These are phyloP conservation scores for Ophiorrhiza pumila DNA, from an alignment of 257 asterid genomes.

Conservation along the genomic window DNA sequence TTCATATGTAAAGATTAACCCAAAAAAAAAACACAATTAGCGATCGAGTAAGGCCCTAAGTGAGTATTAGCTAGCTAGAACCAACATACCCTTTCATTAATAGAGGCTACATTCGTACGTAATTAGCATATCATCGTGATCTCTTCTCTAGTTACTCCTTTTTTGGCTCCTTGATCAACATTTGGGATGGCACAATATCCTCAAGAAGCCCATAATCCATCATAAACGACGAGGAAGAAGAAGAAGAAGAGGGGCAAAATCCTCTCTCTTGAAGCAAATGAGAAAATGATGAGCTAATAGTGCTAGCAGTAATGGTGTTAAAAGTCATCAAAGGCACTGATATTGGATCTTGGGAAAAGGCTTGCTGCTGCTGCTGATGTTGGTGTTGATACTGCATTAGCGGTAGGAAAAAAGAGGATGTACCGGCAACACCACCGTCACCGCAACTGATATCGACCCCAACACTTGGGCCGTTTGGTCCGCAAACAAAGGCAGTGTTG, in stretches of 20 bases:
- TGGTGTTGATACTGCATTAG: conserved; percentile 29
- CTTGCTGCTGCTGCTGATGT: conserved; percentile 23
- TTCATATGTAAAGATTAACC: conserved; percentile 37
- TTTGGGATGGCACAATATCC: conserved; percentile 57
- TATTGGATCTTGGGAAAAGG: conserved; percentile 36
- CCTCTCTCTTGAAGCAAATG: conserved; percentile 34
- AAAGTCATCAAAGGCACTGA: conserved; percentile 24
- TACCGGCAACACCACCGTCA: conserved; percentile 7
- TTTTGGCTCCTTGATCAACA: conserved; percentile 26
- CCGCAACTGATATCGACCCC: background rate
- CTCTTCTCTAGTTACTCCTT: conserved; percentile 12
- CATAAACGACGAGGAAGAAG: conserved; percentile 34
- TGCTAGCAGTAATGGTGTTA: background rate
- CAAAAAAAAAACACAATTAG: conserved; percentile 13
- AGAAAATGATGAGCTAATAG: conserved; percentile 14
- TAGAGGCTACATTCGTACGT: too few species aligned
- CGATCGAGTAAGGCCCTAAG: too few species aligned
- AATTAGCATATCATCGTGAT: background rate
- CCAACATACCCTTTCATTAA: conserved; percentile 1
- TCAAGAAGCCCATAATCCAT: conserved; percentile 82
- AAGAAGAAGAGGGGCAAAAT: conserved; percentile 34
- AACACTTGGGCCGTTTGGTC: conserved; percentile 13
- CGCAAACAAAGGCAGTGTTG: conserved; percentile 15
- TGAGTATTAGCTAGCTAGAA: background rate
- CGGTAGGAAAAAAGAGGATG: conserved; percentile 25